Evolutionary conservation across 2,329 filamentous ascomycete species (phyloP).

Genomic region (Phaeophleospora eucalypticola): DNA sequence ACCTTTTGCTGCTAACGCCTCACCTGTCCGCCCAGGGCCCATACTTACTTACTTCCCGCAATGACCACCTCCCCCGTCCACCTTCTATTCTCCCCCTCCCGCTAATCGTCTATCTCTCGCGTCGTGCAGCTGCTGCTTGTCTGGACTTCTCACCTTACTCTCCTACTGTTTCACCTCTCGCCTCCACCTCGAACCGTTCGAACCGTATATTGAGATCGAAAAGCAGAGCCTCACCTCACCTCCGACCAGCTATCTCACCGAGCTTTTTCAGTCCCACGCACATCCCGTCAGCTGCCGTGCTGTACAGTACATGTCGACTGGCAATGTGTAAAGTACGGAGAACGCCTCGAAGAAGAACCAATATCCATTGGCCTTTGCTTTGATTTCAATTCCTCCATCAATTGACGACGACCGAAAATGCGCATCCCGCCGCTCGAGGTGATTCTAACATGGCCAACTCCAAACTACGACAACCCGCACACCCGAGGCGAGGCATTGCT

Average conservation of each 20-base stretch:
- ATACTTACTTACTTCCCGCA: too few species aligned
- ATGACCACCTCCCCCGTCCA: too few species aligned
- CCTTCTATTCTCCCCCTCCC: too few species aligned
- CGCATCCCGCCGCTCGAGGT: conserved; percentile 31
- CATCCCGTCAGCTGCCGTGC: background rate
- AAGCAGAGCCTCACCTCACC: too few species aligned
- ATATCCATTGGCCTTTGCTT: background rate
- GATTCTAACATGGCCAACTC: conserved; percentile 36
- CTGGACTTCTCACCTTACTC: too few species aligned
- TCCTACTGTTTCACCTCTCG: background rate
- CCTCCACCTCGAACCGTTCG: background rate
- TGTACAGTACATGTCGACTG: background rate
- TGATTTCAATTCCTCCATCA: too few species aligned
- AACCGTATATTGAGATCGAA: background rate
- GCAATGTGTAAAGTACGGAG: background rate
- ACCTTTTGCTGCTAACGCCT: too few species aligned
- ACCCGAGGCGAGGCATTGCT: conserved; percentile 39
- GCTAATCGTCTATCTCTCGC: too few species aligned
- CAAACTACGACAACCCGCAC: conserved; percentile 41
- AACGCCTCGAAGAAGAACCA: background rate
- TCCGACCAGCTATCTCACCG: too few species aligned
- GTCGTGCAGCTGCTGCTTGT: too few species aligned
- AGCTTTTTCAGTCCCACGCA: too few species aligned
- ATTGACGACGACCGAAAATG: conserved; percentile 15
- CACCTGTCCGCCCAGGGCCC: background rate